phyloP scores from a whole-genome alignment of 139 green algal genomes.

The Axilococcus clingmanii region DNA sequence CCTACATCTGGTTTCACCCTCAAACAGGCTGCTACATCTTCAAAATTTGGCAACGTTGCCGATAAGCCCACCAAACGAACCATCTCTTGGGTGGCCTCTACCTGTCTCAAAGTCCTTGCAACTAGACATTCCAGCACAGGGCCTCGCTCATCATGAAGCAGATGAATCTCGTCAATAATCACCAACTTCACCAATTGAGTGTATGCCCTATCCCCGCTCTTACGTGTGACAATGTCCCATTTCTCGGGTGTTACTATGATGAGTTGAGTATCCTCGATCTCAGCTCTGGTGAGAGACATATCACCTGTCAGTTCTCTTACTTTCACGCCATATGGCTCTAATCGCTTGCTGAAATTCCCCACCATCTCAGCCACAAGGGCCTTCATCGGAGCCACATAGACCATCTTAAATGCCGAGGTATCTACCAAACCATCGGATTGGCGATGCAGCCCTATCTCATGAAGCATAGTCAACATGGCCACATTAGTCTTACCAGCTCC shows the following conservation, averaged over 20 bases:
- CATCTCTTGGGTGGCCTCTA: conserved; percentile 81
- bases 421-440: conserved; percentile 74
- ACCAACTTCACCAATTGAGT: conserved; percentile 85
- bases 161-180: conserved; percentile 98
- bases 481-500: conserved; percentile 98
- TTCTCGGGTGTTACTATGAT: conserved; percentile 99
- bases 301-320: conserved; percentile 81
- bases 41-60: conserved; percentile 95
- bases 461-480: conserved; percentile 92
- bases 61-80: conserved; percentile 89
- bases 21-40: conserved; percentile 92
- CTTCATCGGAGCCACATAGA: conserved; percentile 99
- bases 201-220: conserved; percentile 81
- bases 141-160: conserved; percentile 92
- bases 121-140: conserved; percentile 95
- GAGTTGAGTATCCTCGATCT: conserved; percentile 90
- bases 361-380: conserved; percentile 98
- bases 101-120: conserved; percentile 82
- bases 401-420: conserved; percentile 85
- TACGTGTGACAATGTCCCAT: conserved; percentile 99
- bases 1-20: conserved; percentile 80
- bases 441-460: conserved; percentile 75
- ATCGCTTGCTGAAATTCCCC: conserved; percentile 63
- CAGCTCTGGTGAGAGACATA: conserved; percentile 75
- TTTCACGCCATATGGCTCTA: conserved; percentile 38